phyloP scores from a whole-genome alignment of 1,284 basidiomycete species.

The Cystobasidium slooffiae region DNA sequence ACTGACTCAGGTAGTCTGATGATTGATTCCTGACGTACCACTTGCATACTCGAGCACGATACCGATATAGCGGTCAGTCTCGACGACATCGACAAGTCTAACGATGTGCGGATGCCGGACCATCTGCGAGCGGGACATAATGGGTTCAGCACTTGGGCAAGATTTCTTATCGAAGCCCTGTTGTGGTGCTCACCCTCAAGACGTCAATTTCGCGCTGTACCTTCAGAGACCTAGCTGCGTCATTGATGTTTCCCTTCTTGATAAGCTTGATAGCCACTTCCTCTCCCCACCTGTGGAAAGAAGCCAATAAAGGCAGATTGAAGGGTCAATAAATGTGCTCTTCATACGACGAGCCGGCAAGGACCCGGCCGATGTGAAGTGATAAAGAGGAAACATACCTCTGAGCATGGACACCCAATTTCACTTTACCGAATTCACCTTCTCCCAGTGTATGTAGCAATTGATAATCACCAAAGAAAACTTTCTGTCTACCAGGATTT shows the following conservation, averaged over 20 bases:
- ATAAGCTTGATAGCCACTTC: constrained; percentile 99
- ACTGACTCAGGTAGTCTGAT: too few species aligned
- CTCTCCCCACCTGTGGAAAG: constrained; percentile 72
- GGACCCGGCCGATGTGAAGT: too few species aligned
- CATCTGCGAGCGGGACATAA: constrained; percentile 62
- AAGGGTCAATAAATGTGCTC: too few species aligned
- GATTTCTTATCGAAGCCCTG: too few species aligned
- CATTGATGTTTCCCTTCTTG: constrained; percentile 78
- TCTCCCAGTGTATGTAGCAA: constrained; percentile 95
- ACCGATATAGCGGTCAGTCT: constrained; percentile 99
- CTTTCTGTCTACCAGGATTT: constrained; percentile 36
- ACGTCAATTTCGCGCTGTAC: constrained; percentile 98
- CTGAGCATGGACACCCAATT: constrained; percentile 73
- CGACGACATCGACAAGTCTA: constrained; percentile 96
- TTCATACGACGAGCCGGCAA: too few species aligned
- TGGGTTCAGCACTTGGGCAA: not conserved
- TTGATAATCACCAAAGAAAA: constrained; percentile 93
- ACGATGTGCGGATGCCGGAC: constrained; percentile 99
- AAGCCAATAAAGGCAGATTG: not conserved
- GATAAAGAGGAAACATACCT: constrained; percentile 11
- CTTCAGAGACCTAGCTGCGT: constrained; percentile 82
- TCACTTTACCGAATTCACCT: constrained; percentile 99
- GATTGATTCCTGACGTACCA: too few species aligned
- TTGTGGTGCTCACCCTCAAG: constrained; percentile 84
- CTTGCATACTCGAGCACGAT: constrained; percentile 99